phyloP scores from a whole-genome alignment of 2,329 filamentous ascomycete species.

The Diaporthe vaccinii region DNA sequence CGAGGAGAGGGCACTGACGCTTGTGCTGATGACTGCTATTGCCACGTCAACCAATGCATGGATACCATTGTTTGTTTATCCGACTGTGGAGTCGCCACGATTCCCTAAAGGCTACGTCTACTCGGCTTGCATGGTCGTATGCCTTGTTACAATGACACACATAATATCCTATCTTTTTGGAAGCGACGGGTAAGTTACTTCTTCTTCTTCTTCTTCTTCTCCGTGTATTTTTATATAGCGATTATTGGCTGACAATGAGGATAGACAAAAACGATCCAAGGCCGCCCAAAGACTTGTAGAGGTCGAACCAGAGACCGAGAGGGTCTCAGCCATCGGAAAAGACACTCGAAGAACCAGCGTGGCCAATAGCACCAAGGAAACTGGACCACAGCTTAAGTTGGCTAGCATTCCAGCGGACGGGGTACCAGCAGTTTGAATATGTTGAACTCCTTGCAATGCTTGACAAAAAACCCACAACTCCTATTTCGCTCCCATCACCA shows the following conservation, averaged over 20 bases:
- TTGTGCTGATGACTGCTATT: slow-evolving; percentile 66
- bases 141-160: slow-evolving; percentile 30
- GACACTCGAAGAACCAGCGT: background rate
- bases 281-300: background rate
- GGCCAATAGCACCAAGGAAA: background rate
- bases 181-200: slow-evolving; percentile 19
- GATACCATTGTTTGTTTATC: slow-evolving; percentile 67
- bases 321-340: background rate
- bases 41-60: slow-evolving; percentile 68
- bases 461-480: background rate
- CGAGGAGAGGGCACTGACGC: slow-evolving; percentile 61
- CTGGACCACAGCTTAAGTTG: background rate
- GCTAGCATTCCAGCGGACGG: background rate
- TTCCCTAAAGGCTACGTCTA: slow-evolving; percentile 57
- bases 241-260: background rate
- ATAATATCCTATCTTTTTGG: slow-evolving; percentile 31
- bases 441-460: background rate
- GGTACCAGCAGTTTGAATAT: background rate
- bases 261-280: background rate
- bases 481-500: slow-evolving; percentile 13
- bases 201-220: background rate
- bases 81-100: slow-evolving; percentile 57
- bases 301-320: background rate
- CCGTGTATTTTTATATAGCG: too few relatives aligned
- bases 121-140: slow-evolving; percentile 34